These are phyloP conservation scores for Pseudogymnoascus sp. DNA, from an alignment of 2,329 filamentous ascomycete species.

Conservation along the genomic window DNA sequence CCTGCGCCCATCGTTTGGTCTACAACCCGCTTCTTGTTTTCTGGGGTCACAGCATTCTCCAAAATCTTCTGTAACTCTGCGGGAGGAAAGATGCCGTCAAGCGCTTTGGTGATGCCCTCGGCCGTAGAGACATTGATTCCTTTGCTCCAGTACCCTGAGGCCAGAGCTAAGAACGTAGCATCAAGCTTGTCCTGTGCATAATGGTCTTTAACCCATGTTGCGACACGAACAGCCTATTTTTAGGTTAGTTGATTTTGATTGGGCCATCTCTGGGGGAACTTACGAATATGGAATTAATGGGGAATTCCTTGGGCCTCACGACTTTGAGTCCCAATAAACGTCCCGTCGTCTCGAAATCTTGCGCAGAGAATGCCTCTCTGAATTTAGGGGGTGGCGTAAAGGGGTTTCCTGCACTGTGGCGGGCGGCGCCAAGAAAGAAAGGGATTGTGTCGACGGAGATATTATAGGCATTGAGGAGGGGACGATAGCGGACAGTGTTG, in stretches of 20 bases:
- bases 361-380: constrained; percentile 16
- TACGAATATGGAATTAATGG: constrained; percentile 17
- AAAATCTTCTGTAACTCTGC: constrained; percentile 16
- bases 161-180: constrained; percentile 16
- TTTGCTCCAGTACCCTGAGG: constrained; percentile 17
- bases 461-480: constrained; percentile 15
- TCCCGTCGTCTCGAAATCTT: constrained; percentile 16
- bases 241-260: not conserved
- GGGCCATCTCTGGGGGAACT: constrained; percentile 7
- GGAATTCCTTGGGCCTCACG: constrained; percentile 16
- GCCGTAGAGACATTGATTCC: constrained; percentile 16
- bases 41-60: constrained; percentile 15
- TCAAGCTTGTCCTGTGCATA: constrained; percentile 15
- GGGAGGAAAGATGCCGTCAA: constrained; percentile 13
- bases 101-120: constrained; percentile 15
- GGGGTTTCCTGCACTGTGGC: constrained; percentile 17
- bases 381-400: constrained; percentile 17
- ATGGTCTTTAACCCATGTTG: constrained; percentile 17
- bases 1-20: constrained; percentile 15
- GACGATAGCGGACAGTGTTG: constrained; percentile 15
- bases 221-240: constrained; percentile 17
- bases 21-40: constrained; percentile 19
- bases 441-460: constrained; percentile 19
- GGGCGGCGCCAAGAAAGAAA: constrained; percentile 19
- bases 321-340: constrained; percentile 16